phyloP scores from a whole-genome alignment of 1,284 basidiomycete species.

The Cryptococcus sp. region DNA sequence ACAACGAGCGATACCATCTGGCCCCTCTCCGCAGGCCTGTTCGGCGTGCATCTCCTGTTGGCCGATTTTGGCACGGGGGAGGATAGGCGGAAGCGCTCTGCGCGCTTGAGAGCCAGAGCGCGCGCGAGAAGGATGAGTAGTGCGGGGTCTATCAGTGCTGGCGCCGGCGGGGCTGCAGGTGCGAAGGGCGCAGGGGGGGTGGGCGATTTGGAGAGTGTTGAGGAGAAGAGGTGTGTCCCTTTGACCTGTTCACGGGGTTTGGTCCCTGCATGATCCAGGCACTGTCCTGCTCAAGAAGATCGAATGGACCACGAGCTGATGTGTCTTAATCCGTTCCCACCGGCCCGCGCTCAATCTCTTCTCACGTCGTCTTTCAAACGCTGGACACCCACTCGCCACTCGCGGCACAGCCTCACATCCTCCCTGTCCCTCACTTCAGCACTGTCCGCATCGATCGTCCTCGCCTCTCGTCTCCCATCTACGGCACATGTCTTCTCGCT shows the following conservation, averaged over 20 bases:
- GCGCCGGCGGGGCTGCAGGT: constrained; percentile 32
- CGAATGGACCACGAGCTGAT: too few species aligned
- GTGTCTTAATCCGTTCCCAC: background rate
- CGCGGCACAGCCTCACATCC: constrained; percentile 67
- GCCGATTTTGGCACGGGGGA: constrained; percentile 63
- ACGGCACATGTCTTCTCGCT: constrained; percentile 88
- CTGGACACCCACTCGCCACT: background rate
- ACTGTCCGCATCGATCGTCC: constrained; percentile 87
- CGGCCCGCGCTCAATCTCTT: background rate
- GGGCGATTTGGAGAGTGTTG: constrained; percentile 4
- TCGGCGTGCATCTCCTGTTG: constrained; percentile 64
- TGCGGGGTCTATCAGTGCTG: constrained; percentile 9
- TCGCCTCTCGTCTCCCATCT: constrained; percentile 83
- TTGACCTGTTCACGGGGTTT: background rate
- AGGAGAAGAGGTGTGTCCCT: constrained; percentile 15
- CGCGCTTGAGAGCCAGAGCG: constrained; percentile 25
- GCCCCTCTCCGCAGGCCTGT: constrained; percentile 75
- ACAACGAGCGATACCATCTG: constrained; percentile 97
- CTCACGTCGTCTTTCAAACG: background rate
- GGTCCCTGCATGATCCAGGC: too few species aligned
- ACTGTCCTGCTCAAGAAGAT: too few species aligned
- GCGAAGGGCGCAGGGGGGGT: constrained; percentile 9
- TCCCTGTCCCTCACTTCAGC: constrained; percentile 94
- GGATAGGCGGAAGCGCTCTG: constrained; percentile 19
- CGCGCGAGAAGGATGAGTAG: constrained; percentile 18